Evolutionary conservation across 2,329 filamentous ascomycete genomes (phyloP), one percentile per base, ranked within the genome.

Genomic region (Pleomassaria siparia): DNA sequence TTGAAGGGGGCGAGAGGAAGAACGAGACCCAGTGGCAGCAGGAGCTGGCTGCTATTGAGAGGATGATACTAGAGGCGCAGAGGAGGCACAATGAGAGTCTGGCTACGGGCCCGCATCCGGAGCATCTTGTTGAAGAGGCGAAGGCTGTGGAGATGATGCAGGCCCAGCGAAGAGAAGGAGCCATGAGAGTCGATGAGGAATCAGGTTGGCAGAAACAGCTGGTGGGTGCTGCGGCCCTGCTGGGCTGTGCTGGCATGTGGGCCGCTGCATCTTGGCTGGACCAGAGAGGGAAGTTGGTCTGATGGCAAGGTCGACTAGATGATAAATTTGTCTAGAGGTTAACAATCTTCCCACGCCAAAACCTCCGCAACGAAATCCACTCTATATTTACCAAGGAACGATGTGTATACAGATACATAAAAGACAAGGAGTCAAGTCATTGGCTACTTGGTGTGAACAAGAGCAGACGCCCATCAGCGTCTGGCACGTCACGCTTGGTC

Each of bases 41-140:
- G 58, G 91, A 96, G 60, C 72, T 96, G 51, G 74, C 88, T 26
- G 82, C 85, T n/a, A 79, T 96, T 40, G 88, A 78, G 35, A 74
- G 71, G 43, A 74, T 85, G 57, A 79, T 82, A 25, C 72, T 88
- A 81, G 62, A 78, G 74, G 63, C 71, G 25, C 68, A 68, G 74
- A 76, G 66, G 48, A 49, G 62, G 18, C 63, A 71, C 44, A 70
- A 72, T 43, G 63, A 66, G 47, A 63, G 54, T 39, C 48, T 69
- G 30, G 44, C 50, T 26, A 47, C 49, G 16, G 48, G 51, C 3
- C 51, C 61, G 10, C 60, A 60, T 22, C 46, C 49, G 4, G 50
- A 59, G 30, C 56, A 62, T 46, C 41, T 64, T 40, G 56, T 60
- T 25, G 54, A 63, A 47, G 57, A 64, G 25, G 57, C 51, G 6